A percentile compares a stretch with the other conserved stretches of the same genome.
phyloP scores from a whole-genome alignment of 108 stramenopile genomes.

The Skeletonema grethae region DNA sequence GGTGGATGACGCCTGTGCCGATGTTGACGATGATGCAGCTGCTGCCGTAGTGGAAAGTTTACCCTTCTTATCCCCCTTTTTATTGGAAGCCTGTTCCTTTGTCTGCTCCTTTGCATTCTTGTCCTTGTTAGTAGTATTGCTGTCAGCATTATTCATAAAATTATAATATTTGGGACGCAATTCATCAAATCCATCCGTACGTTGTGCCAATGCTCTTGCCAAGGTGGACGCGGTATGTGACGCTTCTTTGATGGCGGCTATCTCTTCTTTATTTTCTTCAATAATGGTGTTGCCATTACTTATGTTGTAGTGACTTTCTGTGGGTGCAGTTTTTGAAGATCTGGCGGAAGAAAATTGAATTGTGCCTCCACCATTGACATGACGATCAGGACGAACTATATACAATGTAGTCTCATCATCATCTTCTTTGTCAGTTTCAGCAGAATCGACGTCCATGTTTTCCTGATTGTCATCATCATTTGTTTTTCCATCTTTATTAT shows the following conservation, averaged over 20 bases:
- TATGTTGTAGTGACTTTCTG: neutral
- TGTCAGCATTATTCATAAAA: slow-evolving; percentile 31
- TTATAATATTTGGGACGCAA: slow-evolving; percentile 36
- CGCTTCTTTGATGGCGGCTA: slow-evolving; percentile 1
- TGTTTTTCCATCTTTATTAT: neutral
- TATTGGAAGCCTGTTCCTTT: slow-evolving; percentile 43
- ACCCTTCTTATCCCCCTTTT: slow-evolving; percentile 38
- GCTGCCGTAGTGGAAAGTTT: neutral
- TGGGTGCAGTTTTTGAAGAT: neutral
- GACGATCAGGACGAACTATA: neutral
- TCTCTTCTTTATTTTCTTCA: neutral
- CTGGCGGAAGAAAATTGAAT: neutral
- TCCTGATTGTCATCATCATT: neutral
- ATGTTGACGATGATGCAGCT: neutral
- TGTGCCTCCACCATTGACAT: neutral
- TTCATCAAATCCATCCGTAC: slow-evolving; percentile 34
- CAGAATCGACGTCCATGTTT: slow-evolving; percentile 3
- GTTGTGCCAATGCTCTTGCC: slow-evolving; percentile 31
- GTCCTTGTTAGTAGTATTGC: slow-evolving; percentile 4
- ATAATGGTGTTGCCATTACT: neutral
- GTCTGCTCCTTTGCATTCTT: slow-evolving; percentile 24
- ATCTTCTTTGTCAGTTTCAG: neutral
- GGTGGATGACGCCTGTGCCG: slow-evolving; percentile 7
- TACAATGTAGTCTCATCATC: neutral
- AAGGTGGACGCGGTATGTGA: slow-evolving; percentile 29